Evolutionary conservation across 352 stramenopile genomes (phyloP), one percentile per base, ranked within the genome.

Genomic region (Phytophthora niederhauseri): DNA sequence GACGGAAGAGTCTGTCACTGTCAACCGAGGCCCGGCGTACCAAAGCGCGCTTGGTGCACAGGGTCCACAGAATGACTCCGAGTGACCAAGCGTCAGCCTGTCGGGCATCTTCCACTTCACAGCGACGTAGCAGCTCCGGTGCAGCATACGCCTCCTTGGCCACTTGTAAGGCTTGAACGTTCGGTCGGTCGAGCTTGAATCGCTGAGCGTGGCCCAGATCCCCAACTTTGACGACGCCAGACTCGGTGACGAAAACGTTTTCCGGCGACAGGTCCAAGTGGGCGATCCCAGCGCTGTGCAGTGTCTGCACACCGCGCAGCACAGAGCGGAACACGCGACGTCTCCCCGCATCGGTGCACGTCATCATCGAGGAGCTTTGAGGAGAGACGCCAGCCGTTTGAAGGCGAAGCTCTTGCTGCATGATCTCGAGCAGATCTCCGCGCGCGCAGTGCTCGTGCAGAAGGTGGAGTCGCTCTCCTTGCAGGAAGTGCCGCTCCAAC

Each of bases 211-310:
- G 81, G 22, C 92, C 96, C 74, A 99, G 92, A 73, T 99, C 96
- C 41, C 95, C 95, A 6, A 99, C 59, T 24, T 87, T 84, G 17
- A 82, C 77, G 38, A 93, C 80, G 34, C 91, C 91, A 5, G 81
- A 82, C 24, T 85, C 88, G 28, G 92, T 95, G 26, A 99, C 64
- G 43, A 98, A 92, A 74, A 97, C 86, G 71, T 98, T 98, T 71
- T 99, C 96, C 8, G 98, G 84, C 56, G 97, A 98, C 36, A 99
- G 61, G 70, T 99, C 96, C 55, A 97, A 82, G 77, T 99, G 95
- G 38, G 84, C 94, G 63, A 98, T 95, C 61, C 85, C 89, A 22
- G 75, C 60, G 4, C 62, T 77, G 70, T 98, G 95, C 3, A 99
- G 82, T 45, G 89, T 92, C 7, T 87, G 78, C 0, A 98, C 89